Base-by-base conservation (phyloP, 768 basidiomycete genomes). In the Lactarius trivialis region DNA sequence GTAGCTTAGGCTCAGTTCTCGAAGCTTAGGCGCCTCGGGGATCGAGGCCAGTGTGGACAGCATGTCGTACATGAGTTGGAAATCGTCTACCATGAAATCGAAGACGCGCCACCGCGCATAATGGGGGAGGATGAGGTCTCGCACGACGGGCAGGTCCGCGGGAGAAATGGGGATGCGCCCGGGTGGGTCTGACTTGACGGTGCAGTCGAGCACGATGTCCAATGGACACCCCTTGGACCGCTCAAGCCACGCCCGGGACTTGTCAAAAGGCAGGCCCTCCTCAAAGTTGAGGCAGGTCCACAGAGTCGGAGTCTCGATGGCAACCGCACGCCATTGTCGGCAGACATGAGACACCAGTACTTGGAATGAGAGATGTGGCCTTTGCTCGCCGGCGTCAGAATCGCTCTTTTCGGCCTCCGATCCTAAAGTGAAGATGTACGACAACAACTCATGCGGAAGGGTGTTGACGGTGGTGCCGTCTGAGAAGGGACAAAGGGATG, bases 381-480 rank as follows among this genome's bases (percentile, higher is more conserved):
- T 45, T 0, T n/a, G n/a, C 49, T 56, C 56, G 21, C 45, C n/a
- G n/a, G n/a, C n/a, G n/a, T n/a, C n/a, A n/a, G n/a, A n/a, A 8
- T 71, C 68, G 50, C 70, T 72, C 41, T 71, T 68, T 58, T 64
- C 71, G 7, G 65, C 58, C 14, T 34, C 50, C 30, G 58, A 52
- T 15, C 69, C 66, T 32, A 68, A 53, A 7, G 58, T 62, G 64
- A 75, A 75, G 21, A 76, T 80, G 49, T 80, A 74, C 21, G 80
- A 73, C 58, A 88, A 73, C 56, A 87, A 75, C 66, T 88, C 86
- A 56, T 82, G 78, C 34, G 85, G 85, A 53, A 86, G 76, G 6
- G 74, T 68, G 68, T 80, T 73, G 57, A 84, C 74, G 50, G 67
- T 61, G 0, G 48, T 55, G n/a, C 60, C 50, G 9, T 17, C 39